Percentiles rank a stretch among this genome's conserved stretches.
Evolutionary conservation across 2,329 filamentous ascomycete species (phyloP).

Genomic region (Magnaporthiopsis rhizophila): DNA sequence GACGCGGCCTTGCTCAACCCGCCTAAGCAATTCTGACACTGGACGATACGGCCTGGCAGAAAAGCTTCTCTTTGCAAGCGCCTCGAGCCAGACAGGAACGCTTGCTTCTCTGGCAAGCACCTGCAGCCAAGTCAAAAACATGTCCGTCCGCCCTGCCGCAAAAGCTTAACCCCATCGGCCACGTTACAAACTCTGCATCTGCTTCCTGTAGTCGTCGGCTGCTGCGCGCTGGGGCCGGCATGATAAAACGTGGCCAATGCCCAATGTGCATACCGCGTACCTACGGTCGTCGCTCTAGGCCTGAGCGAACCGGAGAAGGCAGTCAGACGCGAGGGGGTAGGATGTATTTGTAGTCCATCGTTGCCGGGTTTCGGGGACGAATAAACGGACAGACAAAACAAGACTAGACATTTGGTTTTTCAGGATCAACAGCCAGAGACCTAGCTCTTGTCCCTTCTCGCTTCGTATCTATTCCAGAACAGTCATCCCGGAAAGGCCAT

Average conservation of each 20-base stretch:
- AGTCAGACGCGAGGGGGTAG: not conserved
- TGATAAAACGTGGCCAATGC: not conserved
- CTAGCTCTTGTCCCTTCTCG: not conserved
- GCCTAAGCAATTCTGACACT: not conserved
- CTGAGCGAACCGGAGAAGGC: not conserved
- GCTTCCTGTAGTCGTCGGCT: not conserved
- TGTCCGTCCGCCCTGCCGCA: not conserved
- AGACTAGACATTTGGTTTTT: not conserved
- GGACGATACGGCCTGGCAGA: too few species aligned
- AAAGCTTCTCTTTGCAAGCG: not conserved
- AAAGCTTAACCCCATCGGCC: not conserved
- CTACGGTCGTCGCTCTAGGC: not conserved
- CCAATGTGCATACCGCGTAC: not conserved
- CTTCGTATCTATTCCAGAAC: too few species aligned
- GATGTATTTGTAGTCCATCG: not conserved
- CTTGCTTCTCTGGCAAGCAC: not conserved
- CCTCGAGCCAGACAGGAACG: not conserved
- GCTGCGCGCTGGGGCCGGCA: not conserved
- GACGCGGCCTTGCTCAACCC: not conserved
- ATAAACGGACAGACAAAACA: not conserved
- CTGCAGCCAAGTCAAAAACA: not conserved
- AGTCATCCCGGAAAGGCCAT: too few species aligned
- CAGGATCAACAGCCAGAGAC: not conserved
- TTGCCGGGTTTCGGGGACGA: not conserved
- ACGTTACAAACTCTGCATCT: not conserved